Conservation (phyloP, 345 rosid species). For the Eucalyptus lansdowneana region DNA sequence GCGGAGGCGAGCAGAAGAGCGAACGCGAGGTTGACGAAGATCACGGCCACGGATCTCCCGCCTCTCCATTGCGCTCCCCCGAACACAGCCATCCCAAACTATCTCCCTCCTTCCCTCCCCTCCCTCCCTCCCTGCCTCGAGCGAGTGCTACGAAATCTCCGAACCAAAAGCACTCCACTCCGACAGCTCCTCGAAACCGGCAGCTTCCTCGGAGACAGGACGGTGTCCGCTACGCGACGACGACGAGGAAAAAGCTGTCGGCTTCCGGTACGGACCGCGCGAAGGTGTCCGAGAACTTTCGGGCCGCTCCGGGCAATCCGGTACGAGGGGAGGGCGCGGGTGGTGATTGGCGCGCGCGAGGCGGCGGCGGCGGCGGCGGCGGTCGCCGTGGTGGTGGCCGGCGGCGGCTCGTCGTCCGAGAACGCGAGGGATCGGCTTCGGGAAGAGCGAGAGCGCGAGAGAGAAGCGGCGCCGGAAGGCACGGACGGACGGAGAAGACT, state of each 20-base stretch:
- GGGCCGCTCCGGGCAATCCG: background rate
- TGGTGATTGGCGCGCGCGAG: background rate
- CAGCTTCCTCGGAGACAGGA: background rate
- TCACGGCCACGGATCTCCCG: background rate
- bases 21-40: background rate
- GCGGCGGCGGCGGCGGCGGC: background rate
- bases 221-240: background rate
- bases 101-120: background rate
- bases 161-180: background rate
- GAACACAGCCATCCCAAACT: background rate
- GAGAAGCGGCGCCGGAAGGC: background rate
- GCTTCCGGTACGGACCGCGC: background rate
- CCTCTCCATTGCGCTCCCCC: background rate
- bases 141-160: background rate
- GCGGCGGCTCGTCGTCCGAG: background rate
- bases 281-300: background rate
- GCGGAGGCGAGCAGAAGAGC: slow-evolving; percentile 6
- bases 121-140: background rate
- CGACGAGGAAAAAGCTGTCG: background rate
- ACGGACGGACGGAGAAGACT: background rate
- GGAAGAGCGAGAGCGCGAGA: background rate
- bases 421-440: background rate
- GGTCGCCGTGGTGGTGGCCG: background rate
- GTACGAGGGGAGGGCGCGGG: background rate
- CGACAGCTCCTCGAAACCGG: background rate